Percentiles rank a stretch among this genome's conserved stretches.
Conservation (phyloP, 306 rosid species). For the Vigna hirtella region DNA sequence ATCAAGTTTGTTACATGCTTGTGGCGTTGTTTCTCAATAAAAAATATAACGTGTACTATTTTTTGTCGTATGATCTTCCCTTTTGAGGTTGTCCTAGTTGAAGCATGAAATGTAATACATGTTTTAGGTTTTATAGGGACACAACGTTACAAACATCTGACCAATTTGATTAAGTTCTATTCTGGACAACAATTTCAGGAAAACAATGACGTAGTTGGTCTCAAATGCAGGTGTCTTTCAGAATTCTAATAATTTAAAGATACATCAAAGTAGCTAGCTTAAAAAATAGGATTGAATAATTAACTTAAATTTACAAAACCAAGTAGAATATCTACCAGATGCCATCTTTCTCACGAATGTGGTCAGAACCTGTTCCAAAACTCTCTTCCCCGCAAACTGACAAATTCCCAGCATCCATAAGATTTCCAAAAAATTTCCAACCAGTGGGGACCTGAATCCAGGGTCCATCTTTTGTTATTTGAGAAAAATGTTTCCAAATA, state of each 20-base stretch:
- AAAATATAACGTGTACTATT: not conserved
- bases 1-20: not conserved
- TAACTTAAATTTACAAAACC: constrained; percentile 12
- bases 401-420: constrained; percentile 96
- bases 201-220: not conserved
- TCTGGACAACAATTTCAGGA: not conserved
- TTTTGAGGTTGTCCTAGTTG: not conserved
- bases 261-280: not conserved
- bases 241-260: constrained; percentile 18
- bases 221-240: not conserved
- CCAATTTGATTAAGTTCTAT: constrained; percentile 1
- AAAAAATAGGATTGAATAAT: constrained; percentile 6
- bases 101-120: not conserved
- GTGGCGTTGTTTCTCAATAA: not conserved
- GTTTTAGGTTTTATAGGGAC: constrained; percentile 2
- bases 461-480: constrained; percentile 42
- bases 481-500: constrained; percentile 27
- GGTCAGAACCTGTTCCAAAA: constrained; percentile 98
- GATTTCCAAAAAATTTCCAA: constrained; percentile 99
- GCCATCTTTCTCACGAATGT: constrained; percentile 99
- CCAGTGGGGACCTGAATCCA: constrained; percentile 90
- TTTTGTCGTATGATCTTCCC: constrained; percentile 1
- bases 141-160: not conserved
- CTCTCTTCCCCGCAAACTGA: constrained; percentile 98
- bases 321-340: constrained; percentile 73